These are phyloP conservation scores for Podila horticola DNA, from an alignment of 192 early-diverging fungal genomes.

Conservation along the genomic window DNA sequence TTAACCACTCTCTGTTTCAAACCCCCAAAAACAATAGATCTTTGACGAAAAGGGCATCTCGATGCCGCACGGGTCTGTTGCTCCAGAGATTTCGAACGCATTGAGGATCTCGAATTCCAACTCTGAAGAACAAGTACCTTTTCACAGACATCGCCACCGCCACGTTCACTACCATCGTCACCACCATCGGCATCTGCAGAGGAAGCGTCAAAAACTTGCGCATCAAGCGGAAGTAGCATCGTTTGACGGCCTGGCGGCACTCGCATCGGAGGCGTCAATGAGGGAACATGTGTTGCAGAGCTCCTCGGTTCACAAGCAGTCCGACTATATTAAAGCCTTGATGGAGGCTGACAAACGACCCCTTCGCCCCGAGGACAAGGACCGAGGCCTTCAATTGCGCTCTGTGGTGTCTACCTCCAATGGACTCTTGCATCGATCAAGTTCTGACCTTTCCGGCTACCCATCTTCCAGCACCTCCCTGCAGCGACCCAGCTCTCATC, in stretches of 20 bases:
- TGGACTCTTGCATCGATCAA: no score
- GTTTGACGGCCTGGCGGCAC: not conserved
- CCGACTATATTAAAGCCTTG: not conserved
- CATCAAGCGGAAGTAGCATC: not conserved
- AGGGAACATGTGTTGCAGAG: not conserved
- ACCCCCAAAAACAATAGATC: not conserved
- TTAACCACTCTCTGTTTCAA: not conserved
- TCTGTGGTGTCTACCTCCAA: not conserved
- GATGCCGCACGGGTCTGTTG: not conserved
- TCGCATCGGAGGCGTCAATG: not conserved
- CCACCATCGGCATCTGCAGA: conserved; percentile 32
- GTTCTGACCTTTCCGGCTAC: no score
- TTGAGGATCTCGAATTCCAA: not conserved
- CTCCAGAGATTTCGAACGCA: not conserved
- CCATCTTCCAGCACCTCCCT: no score
- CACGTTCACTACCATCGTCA: conserved; percentile 42
- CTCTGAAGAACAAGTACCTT: not conserved
- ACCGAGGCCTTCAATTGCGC: not conserved
- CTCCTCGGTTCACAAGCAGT: not conserved
- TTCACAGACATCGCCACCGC: conserved; percentile 21
- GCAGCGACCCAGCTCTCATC: no score
- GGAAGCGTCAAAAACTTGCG: not conserved
- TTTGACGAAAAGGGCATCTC: conserved; percentile 1
- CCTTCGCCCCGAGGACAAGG: not conserved
- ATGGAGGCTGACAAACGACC: not conserved